Evolutionary conservation across 2,329 filamentous ascomycete genomes (phyloP).

Genomic region (Nemania abortiva): DNA sequence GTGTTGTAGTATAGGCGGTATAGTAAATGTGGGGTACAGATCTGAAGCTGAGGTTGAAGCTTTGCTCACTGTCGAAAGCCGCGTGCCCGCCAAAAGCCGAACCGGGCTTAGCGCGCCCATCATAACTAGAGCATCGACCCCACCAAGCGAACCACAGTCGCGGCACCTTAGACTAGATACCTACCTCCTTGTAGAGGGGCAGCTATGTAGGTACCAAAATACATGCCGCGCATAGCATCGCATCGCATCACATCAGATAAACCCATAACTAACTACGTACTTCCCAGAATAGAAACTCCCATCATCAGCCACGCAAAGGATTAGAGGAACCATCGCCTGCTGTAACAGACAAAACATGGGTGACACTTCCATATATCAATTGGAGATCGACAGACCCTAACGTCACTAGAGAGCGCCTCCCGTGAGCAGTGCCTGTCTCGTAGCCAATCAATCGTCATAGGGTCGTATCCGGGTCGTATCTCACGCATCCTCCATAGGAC

Average conservation of each 20-base stretch:
- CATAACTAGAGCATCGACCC: background rate
- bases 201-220: background rate
- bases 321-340: too few species aligned
- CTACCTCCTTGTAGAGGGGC: background rate
- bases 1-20: too few species aligned
- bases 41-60: constrained; percentile 16
- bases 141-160: constrained; percentile 16
- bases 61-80: background rate
- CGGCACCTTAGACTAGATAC: background rate
- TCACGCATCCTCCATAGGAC: background rate
- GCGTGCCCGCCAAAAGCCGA: constrained; percentile 7
- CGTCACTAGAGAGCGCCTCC: constrained; percentile 20
- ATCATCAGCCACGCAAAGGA: too few species aligned
- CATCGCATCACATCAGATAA: background rate
- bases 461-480: constrained; percentile 14
- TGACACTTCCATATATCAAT: constrained; percentile 2
- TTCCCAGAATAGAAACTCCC: too few species aligned
- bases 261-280: too few species aligned
- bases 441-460: constrained; percentile 35
- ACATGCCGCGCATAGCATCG: background rate
- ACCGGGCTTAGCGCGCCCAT: background rate
- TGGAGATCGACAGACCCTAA: constrained; percentile 18
- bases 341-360: background rate
- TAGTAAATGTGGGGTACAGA: background rate
- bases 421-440: constrained; percentile 8